Base-by-base conservation (phyloP, 495 filamentous ascomycete species). In the Pyronema domesticum region DNA sequence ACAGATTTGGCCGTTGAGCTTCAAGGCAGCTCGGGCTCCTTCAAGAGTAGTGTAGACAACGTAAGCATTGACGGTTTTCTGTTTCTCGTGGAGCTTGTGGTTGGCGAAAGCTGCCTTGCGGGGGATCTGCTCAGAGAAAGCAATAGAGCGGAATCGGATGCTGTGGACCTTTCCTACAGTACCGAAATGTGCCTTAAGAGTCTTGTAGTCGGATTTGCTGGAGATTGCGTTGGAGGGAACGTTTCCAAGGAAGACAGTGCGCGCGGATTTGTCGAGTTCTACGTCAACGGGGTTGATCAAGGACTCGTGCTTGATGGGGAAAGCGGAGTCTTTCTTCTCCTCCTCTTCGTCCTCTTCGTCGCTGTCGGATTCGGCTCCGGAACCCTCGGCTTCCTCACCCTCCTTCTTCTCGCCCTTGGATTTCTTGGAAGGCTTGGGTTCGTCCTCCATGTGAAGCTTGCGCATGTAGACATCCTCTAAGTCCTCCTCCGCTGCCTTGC, bases 241-340 rank as follows among this genome's bases (percentile, higher is more conserved):
- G 61, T 99, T 99, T 57, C 83, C 85, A 30, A 99, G 72, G 68
- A 95, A 99, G 43, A 99, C 78, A 3, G 93, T 96, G 17, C 91
- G 82, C 54, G 77, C 77, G 13, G 91, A 85, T 68, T 94, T 95
- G 39, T 91, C 83, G 0, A 93, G 54, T 56, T 93, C 86, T 3
- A 68, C 61, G 15, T 73, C 69, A 47, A 67, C 64, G 13, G 65
- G 55, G 4, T 68, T 66, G 17, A 68, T 51, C 14, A 75, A 51
- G 11, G 72, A 73, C 63, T 84, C 81, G 65, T 85, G 82, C 51
- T 76, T 49, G 35, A 49, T 52, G 56, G 54, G 42, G 30, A 53
- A 46, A 11, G 57, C 53, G 3, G 53, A 10, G 39, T 42, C 42
- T 49, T 23, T 36, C 36, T 46, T 64, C 6, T 68, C 67, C 37